Conservation (phyloP, 1,139 yeast genomes). For the Lodderomyces oxycetoniae region DNA sequence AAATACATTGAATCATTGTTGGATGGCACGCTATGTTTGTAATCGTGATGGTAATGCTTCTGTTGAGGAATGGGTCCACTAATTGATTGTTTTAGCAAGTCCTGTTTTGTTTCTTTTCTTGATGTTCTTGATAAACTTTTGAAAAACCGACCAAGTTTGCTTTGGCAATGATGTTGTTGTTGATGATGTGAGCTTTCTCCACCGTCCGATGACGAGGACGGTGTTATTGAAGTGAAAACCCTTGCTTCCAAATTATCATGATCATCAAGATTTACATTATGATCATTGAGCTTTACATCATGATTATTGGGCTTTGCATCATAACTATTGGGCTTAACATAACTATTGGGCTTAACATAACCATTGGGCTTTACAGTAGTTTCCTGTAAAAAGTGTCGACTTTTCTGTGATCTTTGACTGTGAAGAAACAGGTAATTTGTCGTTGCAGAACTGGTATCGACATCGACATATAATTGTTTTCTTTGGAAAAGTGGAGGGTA, state of each 20-base stretch:
- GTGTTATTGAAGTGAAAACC: slow-evolving; percentile 1
- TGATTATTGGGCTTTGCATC: too few relatives aligned
- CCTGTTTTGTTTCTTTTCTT: slow-evolving; percentile 5
- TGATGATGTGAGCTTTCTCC: neutral
- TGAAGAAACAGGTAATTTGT: too few relatives aligned
- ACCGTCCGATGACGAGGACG: slow-evolving; percentile 6
- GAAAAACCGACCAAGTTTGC: slow-evolving; percentile 8
- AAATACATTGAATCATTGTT: slow-evolving; percentile 7
- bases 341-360: too few relatives aligned
- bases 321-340: too few relatives aligned
- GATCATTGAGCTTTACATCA: too few relatives aligned
- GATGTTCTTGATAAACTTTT: slow-evolving; percentile 8
- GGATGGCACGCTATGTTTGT: neutral
- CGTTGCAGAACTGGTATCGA: slow-evolving; percentile 1
- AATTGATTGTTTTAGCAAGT: slow-evolving; percentile 10
- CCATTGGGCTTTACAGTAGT: too few relatives aligned
- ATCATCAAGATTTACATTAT: too few relatives aligned
- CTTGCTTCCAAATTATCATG: too few relatives aligned
- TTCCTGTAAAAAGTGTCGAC: too few relatives aligned
- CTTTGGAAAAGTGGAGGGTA: slow-evolving; percentile 15
- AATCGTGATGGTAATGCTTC: neutral
- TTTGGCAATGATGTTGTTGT: too few relatives aligned
- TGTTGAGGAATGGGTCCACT: slow-evolving; percentile 10
- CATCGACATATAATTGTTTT: slow-evolving; percentile 10
- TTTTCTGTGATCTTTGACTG: too few relatives aligned